Evolutionary conservation across 1,139 yeast species (phyloP).

Genomic region (Saccharomyces hybrid): DNA sequence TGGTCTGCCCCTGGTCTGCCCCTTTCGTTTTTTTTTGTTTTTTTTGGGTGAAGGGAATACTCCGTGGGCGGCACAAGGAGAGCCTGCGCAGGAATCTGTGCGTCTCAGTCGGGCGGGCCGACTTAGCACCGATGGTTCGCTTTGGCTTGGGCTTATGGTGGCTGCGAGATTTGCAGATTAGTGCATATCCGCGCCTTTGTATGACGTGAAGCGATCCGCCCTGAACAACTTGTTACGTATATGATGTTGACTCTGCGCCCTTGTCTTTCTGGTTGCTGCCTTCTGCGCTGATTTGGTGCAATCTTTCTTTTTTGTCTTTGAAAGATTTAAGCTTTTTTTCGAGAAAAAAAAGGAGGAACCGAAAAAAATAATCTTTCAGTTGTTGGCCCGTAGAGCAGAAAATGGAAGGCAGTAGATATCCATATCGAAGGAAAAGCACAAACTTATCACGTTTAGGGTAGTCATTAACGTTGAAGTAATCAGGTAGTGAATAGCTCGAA

Average conservation of each 20-base stretch:
- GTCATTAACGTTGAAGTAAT: background rate
- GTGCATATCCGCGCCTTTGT: background rate
- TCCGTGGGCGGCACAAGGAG: background rate
- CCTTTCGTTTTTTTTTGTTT: background rate
- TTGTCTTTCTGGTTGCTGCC: background rate
- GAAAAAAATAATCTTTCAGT: background rate
- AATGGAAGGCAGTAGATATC: background rate
- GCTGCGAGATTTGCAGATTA: constrained; percentile 1
- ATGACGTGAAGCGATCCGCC: constrained; percentile 1
- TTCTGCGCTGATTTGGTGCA: background rate
- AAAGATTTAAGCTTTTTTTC: background rate
- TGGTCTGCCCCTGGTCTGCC: background rate
- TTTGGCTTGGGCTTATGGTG: background rate
- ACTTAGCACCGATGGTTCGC: background rate
- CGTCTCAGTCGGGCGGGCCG: background rate
- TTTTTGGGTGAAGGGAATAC: background rate
- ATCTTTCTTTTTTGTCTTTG: background rate
- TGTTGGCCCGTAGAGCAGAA: background rate
- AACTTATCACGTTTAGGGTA: background rate
- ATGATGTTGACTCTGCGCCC: background rate
- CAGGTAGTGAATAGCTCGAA: background rate
- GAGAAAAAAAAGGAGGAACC: background rate
- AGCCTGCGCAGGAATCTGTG: background rate
- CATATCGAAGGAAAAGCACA: background rate
- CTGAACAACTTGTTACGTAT: background rate